Conservation (phyloP, 331 rosid genomes). For the Rhamnella rubrinervis region DNA sequence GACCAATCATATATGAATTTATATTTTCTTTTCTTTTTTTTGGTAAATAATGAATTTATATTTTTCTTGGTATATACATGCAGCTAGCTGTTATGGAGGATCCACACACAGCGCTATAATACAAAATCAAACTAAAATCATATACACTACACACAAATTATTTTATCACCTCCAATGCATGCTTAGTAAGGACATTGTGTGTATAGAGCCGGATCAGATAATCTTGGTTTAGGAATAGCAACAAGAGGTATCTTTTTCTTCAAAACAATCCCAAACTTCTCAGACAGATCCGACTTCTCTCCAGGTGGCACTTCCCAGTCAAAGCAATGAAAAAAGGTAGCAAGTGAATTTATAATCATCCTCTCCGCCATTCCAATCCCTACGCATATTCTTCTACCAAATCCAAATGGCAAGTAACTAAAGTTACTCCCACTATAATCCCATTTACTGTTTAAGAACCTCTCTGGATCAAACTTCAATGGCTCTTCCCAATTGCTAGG, state of each 20-base stretch:
- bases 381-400: slow-evolving; percentile 78
- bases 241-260: slow-evolving; percentile 5
- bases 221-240: slow-evolving; percentile 17
- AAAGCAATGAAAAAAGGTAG: slow-evolving; percentile 60
- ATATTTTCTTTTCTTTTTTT: too few relatives aligned
- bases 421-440: slow-evolving; percentile 68
- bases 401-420: slow-evolving; percentile 70
- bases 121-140: too few relatives aligned
- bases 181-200: too few relatives aligned
- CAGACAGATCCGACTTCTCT: slow-evolving; percentile 33
- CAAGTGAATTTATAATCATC: slow-evolving; percentile 47
- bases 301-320: slow-evolving; percentile 60
- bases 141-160: too few relatives aligned
- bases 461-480: slow-evolving; percentile 54
- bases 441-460: slow-evolving; percentile 51
- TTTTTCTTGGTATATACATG: too few relatives aligned
- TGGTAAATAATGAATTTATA: too few relatives aligned
- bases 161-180: too few relatives aligned
- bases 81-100: too few relatives aligned
- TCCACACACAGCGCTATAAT: too few relatives aligned
- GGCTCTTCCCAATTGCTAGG: slow-evolving; percentile 62
- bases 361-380: slow-evolving; percentile 76
- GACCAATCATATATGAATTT: too few relatives aligned
- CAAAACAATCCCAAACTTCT: slow-evolving; percentile 59
- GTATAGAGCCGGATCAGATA: slow-evolving; percentile 16